Evolutionary conservation across 257 asterid species (phyloP), one percentile per base, ranked within the genome.

Genomic region (Knoxia roxburghii): DNA sequence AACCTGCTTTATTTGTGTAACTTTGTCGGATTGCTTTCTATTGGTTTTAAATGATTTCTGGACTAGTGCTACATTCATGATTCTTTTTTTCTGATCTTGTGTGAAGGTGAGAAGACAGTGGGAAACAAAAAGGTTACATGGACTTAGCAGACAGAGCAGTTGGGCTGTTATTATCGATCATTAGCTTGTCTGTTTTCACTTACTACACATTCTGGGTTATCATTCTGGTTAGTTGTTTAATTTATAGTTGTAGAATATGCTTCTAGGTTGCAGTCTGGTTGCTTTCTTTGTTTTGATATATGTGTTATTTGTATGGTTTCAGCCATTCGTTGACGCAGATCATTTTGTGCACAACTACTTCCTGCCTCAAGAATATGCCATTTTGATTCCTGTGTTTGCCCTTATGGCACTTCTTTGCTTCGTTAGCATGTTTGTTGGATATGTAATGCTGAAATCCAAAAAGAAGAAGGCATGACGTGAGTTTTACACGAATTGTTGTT

Each of bases 341-440:
- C 95, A 92, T 82, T 92, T 92, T 56, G 89, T 87, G 78, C 97
- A 92, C 88, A 81, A 80, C 65, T 92, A 92, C 92, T 92, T 92
- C 75, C 85, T 87, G 69, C 95, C 97, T 43, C 97, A 86, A 76
- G 95, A 89, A 68, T 92, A 82, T 26, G 95, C 98, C n/a, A 77
- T 80, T 53, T 71, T 80, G 68, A 71, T 68, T n/a, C 78, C 95
- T 2, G 94, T 89, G 60, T 85, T 54, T 49, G 89, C 86, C 39
- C 94, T 88, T 10, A 80, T 86, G 27, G 75, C 78, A 0, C 94
- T 93, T 51, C 68, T 86, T 58, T 82, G 87, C 83, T 88, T 88
- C 73, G 75, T 93, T 66, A 78, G 85, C 15, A 75, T 82, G 74
- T 93, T 89, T 66, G 72, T 89, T 56, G 98, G 97, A 69, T 86